phyloP scores from a whole-genome alignment of 2,329 filamentous ascomycete species.

The Albifimbria verrucaria region DNA sequence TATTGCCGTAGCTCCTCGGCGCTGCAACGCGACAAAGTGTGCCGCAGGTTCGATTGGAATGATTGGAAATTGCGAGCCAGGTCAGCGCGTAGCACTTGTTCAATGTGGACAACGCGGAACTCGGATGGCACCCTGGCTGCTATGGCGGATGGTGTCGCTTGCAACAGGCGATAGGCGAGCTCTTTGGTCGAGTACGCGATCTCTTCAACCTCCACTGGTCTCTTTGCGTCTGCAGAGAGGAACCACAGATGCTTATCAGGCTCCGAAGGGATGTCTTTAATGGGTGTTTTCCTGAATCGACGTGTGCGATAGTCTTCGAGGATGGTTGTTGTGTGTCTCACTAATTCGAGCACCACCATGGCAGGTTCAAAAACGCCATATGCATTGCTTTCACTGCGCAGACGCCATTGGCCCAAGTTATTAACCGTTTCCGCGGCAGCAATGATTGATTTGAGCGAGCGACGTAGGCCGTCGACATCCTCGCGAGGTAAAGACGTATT shows the following conservation, averaged over 20 bases:
- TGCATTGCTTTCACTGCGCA: conserved; percentile 10
- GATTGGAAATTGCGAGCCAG: conserved; percentile 26
- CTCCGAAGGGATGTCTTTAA: background rate
- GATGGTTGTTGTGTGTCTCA: background rate
- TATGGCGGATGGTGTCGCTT: conserved; percentile 28
- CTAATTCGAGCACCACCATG: background rate
- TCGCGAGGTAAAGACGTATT: conserved; percentile 12
- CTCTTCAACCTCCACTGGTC: background rate
- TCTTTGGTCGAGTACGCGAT: conserved; percentile 1
- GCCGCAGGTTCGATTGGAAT: conserved; percentile 21
- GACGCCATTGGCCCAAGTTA: conserved; percentile 16
- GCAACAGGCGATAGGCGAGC: conserved; percentile 25
- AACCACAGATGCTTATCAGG: background rate
- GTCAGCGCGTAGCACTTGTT: conserved; percentile 32
- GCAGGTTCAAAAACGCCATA: conserved; percentile 19
- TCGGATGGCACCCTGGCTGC: conserved; percentile 23
- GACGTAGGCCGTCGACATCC: conserved; percentile 15
- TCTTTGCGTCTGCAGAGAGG: background rate
- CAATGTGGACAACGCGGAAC: conserved; percentile 35
- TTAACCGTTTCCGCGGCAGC: conserved; percentile 14
- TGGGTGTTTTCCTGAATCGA: background rate
- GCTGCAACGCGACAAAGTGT: conserved; percentile 14
- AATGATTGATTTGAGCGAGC: conserved; percentile 11
- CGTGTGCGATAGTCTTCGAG: background rate
- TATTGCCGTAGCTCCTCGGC: conserved; percentile 7